Conservation (phyloP, 768 basidiomycete species). For the Kwoniella bestiolae region DNA sequence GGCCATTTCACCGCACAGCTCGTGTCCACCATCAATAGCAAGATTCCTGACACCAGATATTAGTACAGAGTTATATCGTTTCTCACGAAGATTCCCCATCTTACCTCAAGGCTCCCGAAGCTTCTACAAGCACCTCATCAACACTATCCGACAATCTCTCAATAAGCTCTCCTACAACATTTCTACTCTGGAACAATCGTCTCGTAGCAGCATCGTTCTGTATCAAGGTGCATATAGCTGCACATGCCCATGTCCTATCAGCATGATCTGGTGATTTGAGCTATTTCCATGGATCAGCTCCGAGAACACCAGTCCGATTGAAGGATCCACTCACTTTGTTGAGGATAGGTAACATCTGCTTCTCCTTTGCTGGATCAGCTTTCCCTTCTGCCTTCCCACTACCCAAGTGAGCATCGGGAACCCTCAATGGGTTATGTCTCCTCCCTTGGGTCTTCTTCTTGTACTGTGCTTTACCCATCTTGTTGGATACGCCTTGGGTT, state of each 20-base stretch:
- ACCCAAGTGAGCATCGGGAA: conserved; percentile 88
- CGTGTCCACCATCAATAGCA: conserved; percentile 92
- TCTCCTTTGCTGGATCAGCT: conserved; percentile 69
- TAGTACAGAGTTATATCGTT: conserved; percentile 66
- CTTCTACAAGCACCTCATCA: conserved; percentile 89
- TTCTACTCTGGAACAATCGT: conserved; percentile 84
- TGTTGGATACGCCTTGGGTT: conserved; percentile 2
- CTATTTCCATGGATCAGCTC: conserved; percentile 24
- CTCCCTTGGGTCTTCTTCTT: conserved; percentile 72
- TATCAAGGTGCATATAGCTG: conserved; percentile 92
- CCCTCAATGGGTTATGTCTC: conserved; percentile 91
- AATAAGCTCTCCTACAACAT: conserved; percentile 83
- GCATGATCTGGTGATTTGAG: conserved; percentile 63
- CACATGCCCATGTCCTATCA: conserved; percentile 94
- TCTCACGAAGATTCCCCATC: conserved; percentile 85
- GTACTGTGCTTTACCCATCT: conserved; percentile 88
- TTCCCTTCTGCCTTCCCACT: conserved; percentile 70
- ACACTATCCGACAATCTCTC: conserved; percentile 84
- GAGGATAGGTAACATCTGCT: conserved; percentile 82
- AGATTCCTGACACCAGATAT: conserved; percentile 68
- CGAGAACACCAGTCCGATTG: not conserved
- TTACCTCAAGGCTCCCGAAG: conserved; percentile 82
- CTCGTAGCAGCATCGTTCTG: conserved; percentile 93
- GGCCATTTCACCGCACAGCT: conserved; percentile 95
- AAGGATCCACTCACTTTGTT: conserved; percentile 70